These are phyloP conservation scores for Borealophlyctis nickersoniae DNA, from an alignment of 192 early-diverging fungal species.

Conservation along the genomic window DNA sequence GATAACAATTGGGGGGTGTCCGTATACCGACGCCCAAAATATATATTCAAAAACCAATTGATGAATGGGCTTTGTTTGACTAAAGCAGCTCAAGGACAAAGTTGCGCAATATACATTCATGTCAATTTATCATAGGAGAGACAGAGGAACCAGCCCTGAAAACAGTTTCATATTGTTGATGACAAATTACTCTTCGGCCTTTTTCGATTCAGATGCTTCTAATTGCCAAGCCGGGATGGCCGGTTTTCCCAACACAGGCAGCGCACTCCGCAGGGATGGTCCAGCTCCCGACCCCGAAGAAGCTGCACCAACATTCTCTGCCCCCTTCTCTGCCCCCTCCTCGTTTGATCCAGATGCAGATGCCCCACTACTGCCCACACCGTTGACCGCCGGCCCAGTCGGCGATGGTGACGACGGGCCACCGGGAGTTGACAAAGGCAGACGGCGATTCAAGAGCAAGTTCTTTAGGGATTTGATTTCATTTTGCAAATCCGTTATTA, in stretches of 20 bases:
- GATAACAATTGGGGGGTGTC: too few species aligned
- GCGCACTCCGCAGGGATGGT: not conserved
- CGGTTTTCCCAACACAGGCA: constrained; percentile 16
- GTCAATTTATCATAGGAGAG: too few species aligned
- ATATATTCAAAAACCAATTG: too few species aligned
- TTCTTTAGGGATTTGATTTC: constrained; percentile 94
- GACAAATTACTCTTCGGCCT: not conserved
- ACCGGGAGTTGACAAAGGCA: constrained; percentile 1
- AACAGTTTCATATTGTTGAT: too few species aligned
- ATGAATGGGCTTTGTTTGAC: too few species aligned
- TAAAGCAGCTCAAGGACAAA: too few species aligned
- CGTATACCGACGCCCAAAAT: too few species aligned
- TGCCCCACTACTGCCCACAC: not conserved
- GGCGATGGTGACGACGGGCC: not conserved
- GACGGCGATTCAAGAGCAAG: constrained; percentile 74
- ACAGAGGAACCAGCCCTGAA: too few species aligned
- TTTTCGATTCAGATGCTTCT: constrained; percentile 1
- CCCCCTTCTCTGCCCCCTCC: not conserved
- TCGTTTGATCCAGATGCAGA: not conserved
- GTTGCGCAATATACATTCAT: too few species aligned
- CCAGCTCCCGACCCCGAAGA: constrained; percentile 1
- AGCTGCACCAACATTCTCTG: constrained; percentile 10
- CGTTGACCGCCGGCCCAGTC: not conserved
- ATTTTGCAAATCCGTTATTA: constrained; percentile 78
- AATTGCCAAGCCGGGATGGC: constrained; percentile 51